A percentile compares a stretch with the other conserved stretches of the same genome.
phyloP scores from a whole-genome alignment of 108 stramenopile species.

The Conticribra guillardii region DNA sequence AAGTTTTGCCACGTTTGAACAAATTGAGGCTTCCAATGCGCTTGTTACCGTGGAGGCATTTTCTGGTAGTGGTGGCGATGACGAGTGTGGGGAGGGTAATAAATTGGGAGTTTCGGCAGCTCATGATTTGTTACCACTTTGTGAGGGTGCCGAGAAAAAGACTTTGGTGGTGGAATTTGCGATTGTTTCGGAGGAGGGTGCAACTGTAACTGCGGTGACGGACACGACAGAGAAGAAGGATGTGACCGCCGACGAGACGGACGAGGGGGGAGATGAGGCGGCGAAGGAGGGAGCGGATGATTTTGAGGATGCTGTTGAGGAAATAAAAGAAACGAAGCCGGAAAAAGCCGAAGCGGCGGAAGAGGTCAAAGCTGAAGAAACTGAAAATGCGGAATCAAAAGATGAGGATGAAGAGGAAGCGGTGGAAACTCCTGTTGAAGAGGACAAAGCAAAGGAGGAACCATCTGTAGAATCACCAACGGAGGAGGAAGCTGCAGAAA shows the following conservation, averaged over 20 bases:
- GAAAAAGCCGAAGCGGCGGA: neutral
- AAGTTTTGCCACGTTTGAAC: conserved; percentile 50
- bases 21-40: conserved; percentile 69
- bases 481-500: conserved; percentile 1
- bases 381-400: neutral
- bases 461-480: neutral
- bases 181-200: conserved; percentile 49
- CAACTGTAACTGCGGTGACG: neutral
- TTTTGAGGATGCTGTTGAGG: conserved; percentile 3
- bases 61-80: conserved; percentile 46
- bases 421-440: neutral
- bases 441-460: neutral
- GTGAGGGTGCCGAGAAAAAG: conserved; percentile 39
- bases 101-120: conserved; percentile 59
- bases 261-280: no score
- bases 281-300: conserved; percentile 4
- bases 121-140: conserved; percentile 68
- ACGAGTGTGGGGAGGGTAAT: neutral
- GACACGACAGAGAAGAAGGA: neutral
- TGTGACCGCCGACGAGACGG: neutral
- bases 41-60: conserved; percentile 62
- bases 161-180: conserved; percentile 56
- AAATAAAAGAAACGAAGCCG: conserved; percentile 1
- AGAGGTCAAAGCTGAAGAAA: conserved; percentile 28
- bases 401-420: conserved; percentile 14